These are phyloP conservation scores for Cladosporium phlei DNA, from an alignment of 2,329 filamentous ascomycete species.

Conservation along the genomic window DNA sequence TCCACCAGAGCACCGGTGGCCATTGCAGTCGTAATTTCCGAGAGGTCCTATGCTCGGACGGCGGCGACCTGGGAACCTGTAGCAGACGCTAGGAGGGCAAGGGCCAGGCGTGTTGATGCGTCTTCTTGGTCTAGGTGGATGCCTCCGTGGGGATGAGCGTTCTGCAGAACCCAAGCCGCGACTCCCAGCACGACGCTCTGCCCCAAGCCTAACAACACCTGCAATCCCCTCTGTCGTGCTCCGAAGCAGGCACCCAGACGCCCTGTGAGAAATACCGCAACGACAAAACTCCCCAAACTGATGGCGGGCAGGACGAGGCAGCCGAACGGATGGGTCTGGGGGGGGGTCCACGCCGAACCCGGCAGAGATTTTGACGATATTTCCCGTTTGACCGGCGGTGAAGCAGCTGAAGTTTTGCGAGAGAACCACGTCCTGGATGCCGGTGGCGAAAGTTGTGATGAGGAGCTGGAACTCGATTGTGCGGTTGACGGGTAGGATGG, in stretches of 20 bases:
- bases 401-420: constrained; percentile 61
- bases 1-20: constrained; percentile 61
- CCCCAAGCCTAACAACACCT: constrained; percentile 51
- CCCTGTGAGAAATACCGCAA: constrained; percentile 52
- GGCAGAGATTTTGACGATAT: constrained; percentile 57
- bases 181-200: constrained; percentile 53
- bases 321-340: constrained; percentile 28
- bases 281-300: constrained; percentile 53
- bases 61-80: constrained; percentile 58
- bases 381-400: constrained; percentile 62
- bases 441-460: constrained; percentile 35
- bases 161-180: constrained; percentile 36
- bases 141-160: no score
- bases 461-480: constrained; percentile 32
- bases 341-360: constrained; percentile 43
- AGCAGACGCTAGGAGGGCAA: constrained; percentile 52
- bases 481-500: no score
- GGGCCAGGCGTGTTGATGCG: constrained; percentile 22
- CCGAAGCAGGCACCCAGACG: constrained; percentile 53
- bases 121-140: not conserved
- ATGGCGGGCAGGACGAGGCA: constrained; percentile 37
- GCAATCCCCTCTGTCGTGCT: constrained; percentile 44
- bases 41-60: constrained; percentile 50
- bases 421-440: constrained; percentile 52
- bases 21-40: constrained; percentile 62